These are phyloP conservation scores for Lachnellula cervina DNA, from an alignment of 2,329 filamentous ascomycete species.

Conservation along the genomic window DNA sequence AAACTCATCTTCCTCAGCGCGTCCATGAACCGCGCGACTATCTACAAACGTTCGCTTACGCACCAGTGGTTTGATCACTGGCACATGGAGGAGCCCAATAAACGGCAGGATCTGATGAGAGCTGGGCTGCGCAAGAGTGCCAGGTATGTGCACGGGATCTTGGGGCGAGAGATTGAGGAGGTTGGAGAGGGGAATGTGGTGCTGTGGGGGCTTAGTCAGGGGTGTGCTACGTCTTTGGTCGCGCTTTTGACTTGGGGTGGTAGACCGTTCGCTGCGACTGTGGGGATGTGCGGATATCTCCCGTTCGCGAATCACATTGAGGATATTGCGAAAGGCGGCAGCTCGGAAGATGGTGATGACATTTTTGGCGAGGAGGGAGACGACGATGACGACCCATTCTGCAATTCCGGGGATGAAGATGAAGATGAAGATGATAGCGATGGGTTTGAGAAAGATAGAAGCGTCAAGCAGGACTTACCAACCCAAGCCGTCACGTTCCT, in stretches of 20 bases:
- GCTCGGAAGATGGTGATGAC: conserved; percentile 3
- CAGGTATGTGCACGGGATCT: conserved; percentile 35
- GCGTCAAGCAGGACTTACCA: neutral
- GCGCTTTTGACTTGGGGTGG: conserved; percentile 42
- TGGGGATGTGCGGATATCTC: conserved; percentile 44
- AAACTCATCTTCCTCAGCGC: conserved; percentile 50
- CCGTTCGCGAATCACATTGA: conserved; percentile 36
- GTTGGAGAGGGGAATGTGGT: conserved; percentile 39
- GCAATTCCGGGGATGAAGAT: conserved; percentile 6
- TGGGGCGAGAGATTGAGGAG: conserved; percentile 34
- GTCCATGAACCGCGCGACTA: conserved; percentile 35
- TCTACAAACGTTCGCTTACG: conserved; percentile 36
- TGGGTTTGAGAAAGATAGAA: neutral
- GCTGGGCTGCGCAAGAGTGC: conserved; percentile 41
- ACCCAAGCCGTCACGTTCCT: conserved; percentile 9
- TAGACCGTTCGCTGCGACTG: conserved; percentile 33
- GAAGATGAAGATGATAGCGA: neutral
- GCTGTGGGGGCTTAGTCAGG: conserved; percentile 50
- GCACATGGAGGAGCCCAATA: conserved; percentile 30
- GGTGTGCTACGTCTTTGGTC: conserved; percentile 43
- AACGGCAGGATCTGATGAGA: conserved; percentile 30
- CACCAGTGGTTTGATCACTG: conserved; percentile 46
- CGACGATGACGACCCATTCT: conserved; percentile 5
- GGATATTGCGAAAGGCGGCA: conserved; percentile 14
- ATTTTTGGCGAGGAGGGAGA: neutral